phyloP scores from a whole-genome alignment of 495 filamentous ascomycete species.

The Pseudotulostoma volvatum region DNA sequence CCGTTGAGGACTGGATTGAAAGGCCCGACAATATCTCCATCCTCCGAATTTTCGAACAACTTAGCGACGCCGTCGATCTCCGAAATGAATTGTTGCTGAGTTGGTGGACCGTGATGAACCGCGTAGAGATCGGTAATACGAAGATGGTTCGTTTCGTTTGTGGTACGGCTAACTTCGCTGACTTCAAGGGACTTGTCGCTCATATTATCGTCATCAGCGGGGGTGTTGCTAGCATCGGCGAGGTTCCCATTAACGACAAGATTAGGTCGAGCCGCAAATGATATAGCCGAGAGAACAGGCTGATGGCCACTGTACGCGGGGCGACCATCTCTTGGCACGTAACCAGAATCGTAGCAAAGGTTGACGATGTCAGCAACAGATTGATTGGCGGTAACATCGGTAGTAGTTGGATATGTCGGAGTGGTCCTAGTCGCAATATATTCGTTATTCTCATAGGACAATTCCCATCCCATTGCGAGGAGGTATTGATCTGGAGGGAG shows the following conservation, averaged over 20 bases:
- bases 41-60: neutral
- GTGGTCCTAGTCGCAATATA: conserved; percentile 2
- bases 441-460: conserved; percentile 6
- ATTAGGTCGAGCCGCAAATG: conserved; percentile 9
- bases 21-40: conserved; percentile 2
- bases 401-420: conserved; percentile 9
- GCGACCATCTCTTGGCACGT: conserved; percentile 5
- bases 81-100: neutral
- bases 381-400: conserved; percentile 14
- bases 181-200: neutral
- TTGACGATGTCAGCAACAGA: conserved; percentile 21
- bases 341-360: conserved; percentile 15
- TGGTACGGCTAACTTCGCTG: conserved; percentile 1
- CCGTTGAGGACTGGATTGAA: conserved; percentile 3
- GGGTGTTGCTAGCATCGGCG: neutral
- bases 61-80: neutral
- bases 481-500: conserved; percentile 22
- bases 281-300: conserved; percentile 5
- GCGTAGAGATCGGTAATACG: neutral
- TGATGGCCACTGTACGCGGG: neutral
- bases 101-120: neutral
- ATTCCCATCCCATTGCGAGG: conserved; percentile 21
- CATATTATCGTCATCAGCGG: neutral
- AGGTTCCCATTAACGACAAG: conserved; percentile 1
- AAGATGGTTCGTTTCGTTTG: neutral